Conservation (phyloP, 371 early-diverging fungal species). For the Circinella umbellata region DNA sequence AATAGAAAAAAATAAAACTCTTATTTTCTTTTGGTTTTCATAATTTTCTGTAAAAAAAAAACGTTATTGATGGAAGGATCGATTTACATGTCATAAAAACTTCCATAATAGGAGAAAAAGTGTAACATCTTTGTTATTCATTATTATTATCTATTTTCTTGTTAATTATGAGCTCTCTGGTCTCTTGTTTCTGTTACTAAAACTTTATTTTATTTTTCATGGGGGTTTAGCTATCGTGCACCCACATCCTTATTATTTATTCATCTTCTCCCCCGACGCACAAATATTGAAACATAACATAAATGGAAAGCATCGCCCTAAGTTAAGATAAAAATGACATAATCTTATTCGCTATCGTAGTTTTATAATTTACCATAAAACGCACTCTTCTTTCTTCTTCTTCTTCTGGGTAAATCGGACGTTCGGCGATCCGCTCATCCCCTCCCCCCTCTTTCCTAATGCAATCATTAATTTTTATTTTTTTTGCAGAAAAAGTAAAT, state of each 20-base stretch:
- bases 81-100: conserved; percentile 2
- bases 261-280: background rate
- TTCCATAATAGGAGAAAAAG: conserved; percentile 1
- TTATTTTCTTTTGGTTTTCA: background rate
- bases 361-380: background rate
- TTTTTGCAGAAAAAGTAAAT: no score
- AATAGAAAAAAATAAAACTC: background rate
- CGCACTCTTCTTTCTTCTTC: background rate
- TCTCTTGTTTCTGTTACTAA: background rate
- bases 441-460: background rate
- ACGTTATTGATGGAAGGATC: background rate
- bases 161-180: background rate
- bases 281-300: background rate
- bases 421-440: background rate
- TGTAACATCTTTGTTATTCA: background rate
- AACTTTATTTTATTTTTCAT: conserved; percentile 9
- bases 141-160: no score
- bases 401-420: background rate
- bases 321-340: conserved; percentile 1
- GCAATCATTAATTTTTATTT: no score
- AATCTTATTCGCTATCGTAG: conserved; percentile 8
- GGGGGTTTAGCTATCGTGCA: background rate
- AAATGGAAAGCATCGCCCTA: background rate
- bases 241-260: background rate
- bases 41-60: background rate